Percentiles rank a stretch among this genome's conserved stretches.
Evolutionary conservation across 768 basidiomycete species (phyloP).

Genomic region (Pleurotus cornucopiae): DNA sequence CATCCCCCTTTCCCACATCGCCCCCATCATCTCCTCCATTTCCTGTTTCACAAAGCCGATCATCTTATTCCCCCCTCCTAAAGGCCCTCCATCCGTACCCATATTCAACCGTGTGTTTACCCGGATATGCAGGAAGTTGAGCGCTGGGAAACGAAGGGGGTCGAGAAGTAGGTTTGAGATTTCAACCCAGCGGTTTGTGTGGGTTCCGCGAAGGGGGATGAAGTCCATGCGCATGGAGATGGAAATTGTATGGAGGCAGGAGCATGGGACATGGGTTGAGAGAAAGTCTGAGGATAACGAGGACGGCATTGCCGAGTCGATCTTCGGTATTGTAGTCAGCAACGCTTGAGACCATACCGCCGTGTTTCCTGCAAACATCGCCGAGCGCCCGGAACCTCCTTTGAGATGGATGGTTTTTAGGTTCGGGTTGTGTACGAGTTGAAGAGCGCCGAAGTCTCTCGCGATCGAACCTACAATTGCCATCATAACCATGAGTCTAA

Average conservation of each 20-base stretch:
- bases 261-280: too few relatives aligned
- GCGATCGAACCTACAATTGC: neutral
- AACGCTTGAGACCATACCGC: conserved; percentile 4
- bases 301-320: neutral
- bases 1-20: neutral
- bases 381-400: conserved; percentile 5
- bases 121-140: neutral
- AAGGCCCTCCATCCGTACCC: too few relatives aligned
- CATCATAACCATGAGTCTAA: neutral
- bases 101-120: neutral
- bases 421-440: conserved; percentile 3
- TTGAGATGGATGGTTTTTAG: neutral
- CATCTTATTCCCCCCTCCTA: neutral
- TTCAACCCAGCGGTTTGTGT: conserved; percentile 1
- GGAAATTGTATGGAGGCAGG: neutral
- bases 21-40: conserved; percentile 3
- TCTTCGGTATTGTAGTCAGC: neutral
- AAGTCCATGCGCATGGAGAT: conserved; percentile 4
- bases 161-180: neutral
- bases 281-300: too few relatives aligned
- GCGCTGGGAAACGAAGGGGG: neutral
- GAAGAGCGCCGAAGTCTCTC: neutral
- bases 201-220: conserved; percentile 7
- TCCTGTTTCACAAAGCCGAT: conserved; percentile 1
- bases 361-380: conserved; percentile 7